Evolutionary conservation across 2,329 filamentous ascomycete species (phyloP), one percentile per base, ranked within the genome.

Genomic region (Fusarium cicatricum): DNA sequence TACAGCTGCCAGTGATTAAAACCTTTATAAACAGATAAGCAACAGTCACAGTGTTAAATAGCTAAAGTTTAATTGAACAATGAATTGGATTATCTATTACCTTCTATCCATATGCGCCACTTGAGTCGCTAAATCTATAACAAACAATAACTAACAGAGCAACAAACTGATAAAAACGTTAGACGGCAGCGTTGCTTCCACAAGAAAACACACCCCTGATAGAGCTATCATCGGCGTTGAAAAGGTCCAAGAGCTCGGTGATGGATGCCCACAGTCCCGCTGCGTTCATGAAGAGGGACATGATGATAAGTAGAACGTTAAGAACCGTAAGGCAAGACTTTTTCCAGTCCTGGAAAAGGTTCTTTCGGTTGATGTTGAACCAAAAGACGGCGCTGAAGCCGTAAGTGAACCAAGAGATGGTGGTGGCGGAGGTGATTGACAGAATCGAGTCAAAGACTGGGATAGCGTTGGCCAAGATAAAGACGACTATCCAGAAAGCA

Each of bases 391-490:
- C 51, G 16, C 50, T 50, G 32, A 62, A 53, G 23, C 60, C 58
- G 23, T 56, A 62, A 8, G 58, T 61, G 26, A 58, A 61, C 60
- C 60, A 64, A 6, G 58, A 49, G 26, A 59, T 58, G 32, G 55
- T 57, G 7, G 56, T 60, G 5, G 60, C 57, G 4, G 54, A 58
- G 16, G 46, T 53, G 28, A 65, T 62, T 12, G 53, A 49, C 7
- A 65, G 54, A 38, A 65, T 65, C 12, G 60, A 63, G 33, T 62
- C 55, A 23, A 66, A 64, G 26, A 62, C 39, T 4, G 63, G 63
- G 34, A 66, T 62, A 6, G 58, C 58, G 39, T 64, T 66, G 33
- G 58, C 54, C 7, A 66, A 28, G 33, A 64, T 54, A 47, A 64
- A 64, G 17, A 46, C 44, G 26, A 62, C 26, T 16, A 64, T 48